Conservation (phyloP, 805 yeast species). For the Candida mattraensis region DNA sequence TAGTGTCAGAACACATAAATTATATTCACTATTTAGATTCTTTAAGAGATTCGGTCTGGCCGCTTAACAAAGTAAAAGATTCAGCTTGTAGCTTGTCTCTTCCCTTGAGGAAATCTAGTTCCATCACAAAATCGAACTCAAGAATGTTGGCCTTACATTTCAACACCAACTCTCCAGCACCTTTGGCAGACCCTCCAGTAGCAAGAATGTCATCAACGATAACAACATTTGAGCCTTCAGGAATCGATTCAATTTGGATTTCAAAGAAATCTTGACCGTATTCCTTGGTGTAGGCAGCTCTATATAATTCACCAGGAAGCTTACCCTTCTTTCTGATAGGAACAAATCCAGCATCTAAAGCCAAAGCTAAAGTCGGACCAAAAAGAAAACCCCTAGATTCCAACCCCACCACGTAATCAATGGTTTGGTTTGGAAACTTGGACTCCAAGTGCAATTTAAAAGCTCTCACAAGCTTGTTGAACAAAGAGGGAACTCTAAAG, state of each 20-base stretch:
- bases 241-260: slow-evolving; percentile 80
- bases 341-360: slow-evolving; percentile 84
- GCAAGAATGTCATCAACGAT: slow-evolving; percentile 97
- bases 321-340: slow-evolving; percentile 96
- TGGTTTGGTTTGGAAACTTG: slow-evolving; percentile 47
- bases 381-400: slow-evolving; percentile 97
- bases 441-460: slow-evolving; percentile 71
- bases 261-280: slow-evolving; percentile 90
- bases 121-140: slow-evolving; percentile 89
- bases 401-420: slow-evolving; percentile 90
- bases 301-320: slow-evolving; percentile 79
- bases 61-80: slow-evolving; percentile 83
- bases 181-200: slow-evolving; percentile 95
- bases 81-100: slow-evolving; percentile 84
- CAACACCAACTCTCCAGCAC: slow-evolving; percentile 83
- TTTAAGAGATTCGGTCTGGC: slow-evolving; percentile 60
- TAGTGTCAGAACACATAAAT: background rate
- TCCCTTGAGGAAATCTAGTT: slow-evolving; percentile 92
- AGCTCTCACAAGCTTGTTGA: slow-evolving; percentile 78
- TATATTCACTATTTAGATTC: slow-evolving; percentile 1
- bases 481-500: slow-evolving; percentile 77
- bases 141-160: slow-evolving; percentile 68
- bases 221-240: slow-evolving; percentile 76
- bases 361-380: slow-evolving; percentile 94
- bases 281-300: slow-evolving; percentile 82